Evolutionary conservation across 768 basidiomycete genomes (phyloP), one percentile per base, ranked within the genome.

Genomic region (Myochromella boudieri): DNA sequence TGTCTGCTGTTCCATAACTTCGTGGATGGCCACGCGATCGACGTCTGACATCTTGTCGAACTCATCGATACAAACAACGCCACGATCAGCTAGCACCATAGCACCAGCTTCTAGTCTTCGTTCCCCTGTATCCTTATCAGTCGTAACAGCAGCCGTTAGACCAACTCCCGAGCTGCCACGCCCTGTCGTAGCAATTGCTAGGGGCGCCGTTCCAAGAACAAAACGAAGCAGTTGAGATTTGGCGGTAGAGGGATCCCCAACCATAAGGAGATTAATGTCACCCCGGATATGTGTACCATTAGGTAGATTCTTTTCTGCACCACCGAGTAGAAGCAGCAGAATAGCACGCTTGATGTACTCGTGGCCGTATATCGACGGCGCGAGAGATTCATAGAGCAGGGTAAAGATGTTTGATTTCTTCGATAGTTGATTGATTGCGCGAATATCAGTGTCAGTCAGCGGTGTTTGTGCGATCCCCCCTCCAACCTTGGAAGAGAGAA

Each of bases 11-110:
- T 98, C 97, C 97, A 99, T 99, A 62, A 98, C 97, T 81, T 99
- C 97, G 70, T 99, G 97, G 59, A 99, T 99, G 26, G 97, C 95
- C 15, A 98, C 95, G 55, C 97, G 84, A 71, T 99, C 97, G 55
- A 98, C 80, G 62, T 99, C 97, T 21, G 92, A 95, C 97, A 99
- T 98, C 67, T 99, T 99, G 78, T 99, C 97, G 61, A 99, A 99
- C 69, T 99, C 97, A 68, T 99, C 97, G 58, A 99, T 98, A 67
- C 97, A 99, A 36, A 99, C 95, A 17, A 99, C 94, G 14, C 97
- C 97, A 57, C 95, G 85, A 68, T 99, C 97, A 22, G 97, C 97
- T 49, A 99, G 85, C 44, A 99, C 97, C 97, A 99, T 99, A 10
- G 97, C 97, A 34, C 97, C 97, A 3, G 97, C 97, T 71, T 99